Evolutionary conservation across 108 stramenopile genomes (phyloP).

Genomic region (Nitzschia palea): DNA sequence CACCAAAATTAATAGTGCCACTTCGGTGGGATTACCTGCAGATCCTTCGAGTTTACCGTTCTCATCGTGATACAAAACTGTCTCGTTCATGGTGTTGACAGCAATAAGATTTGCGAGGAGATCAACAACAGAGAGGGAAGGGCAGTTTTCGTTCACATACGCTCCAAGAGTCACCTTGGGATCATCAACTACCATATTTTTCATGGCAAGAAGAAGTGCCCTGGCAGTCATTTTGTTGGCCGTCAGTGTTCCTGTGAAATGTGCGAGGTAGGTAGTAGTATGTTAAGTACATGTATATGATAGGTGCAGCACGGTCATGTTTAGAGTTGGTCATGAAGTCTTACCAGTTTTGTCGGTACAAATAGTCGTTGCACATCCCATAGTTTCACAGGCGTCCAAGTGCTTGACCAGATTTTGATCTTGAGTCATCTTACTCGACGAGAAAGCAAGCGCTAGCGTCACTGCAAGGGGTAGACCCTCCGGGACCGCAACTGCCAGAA

Average conservation of each 20-base stretch:
- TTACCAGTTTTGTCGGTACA: conserved; percentile 95
- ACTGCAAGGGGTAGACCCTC: conserved; percentile 99
- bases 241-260: conserved; percentile 83
- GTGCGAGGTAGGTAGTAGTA: conserved; percentile 3
- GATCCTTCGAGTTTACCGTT: conserved; percentile 23
- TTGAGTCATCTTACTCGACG: conserved; percentile 91
- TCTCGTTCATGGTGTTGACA: conserved; percentile 86
- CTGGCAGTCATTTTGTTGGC: conserved; percentile 94
- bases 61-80: conserved; percentile 46
- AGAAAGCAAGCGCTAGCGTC: conserved; percentile 91
- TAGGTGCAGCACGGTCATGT: no score
- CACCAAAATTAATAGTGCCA: conserved; percentile 79
- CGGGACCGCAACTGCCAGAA: conserved; percentile 97
- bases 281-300: neutral
- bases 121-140: conserved; percentile 13
- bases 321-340: conserved; percentile 4
- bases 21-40: conserved; percentile 93
- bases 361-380: conserved; percentile 99
- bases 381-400: conserved; percentile 97
- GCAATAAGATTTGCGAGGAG: conserved; percentile 54
- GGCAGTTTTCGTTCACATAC: conserved; percentile 34
- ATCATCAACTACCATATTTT: conserved; percentile 55
- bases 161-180: conserved; percentile 50
- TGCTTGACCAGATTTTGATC: conserved; percentile 96
- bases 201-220: conserved; percentile 49